Conservation (phyloP, 805 yeast species). For the Kazachstania viticola region DNA sequence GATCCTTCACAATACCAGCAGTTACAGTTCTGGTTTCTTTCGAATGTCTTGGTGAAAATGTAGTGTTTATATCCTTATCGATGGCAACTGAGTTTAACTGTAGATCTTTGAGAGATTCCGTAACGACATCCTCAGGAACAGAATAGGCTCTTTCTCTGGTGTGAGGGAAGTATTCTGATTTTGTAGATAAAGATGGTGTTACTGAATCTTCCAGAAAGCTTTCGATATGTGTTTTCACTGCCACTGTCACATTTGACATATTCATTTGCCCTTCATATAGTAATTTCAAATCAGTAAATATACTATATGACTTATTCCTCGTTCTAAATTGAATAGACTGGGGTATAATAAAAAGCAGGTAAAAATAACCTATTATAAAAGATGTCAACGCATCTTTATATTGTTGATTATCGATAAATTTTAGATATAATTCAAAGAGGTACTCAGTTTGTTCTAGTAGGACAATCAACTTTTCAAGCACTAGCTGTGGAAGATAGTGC, state of each 20-base stretch:
- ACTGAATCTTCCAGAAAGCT: too few species aligned
- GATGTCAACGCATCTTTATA: slow-evolving; percentile 23
- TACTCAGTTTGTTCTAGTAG: slow-evolving; percentile 29
- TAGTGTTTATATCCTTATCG: too few species aligned
- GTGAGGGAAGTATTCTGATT: too few species aligned
- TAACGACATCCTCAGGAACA: too few species aligned
- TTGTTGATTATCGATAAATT: slow-evolving; percentile 9
- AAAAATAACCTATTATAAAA: slow-evolving; percentile 29
- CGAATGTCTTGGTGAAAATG: too few species aligned
- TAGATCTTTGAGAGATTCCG: too few species aligned
- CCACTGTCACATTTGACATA: background rate
- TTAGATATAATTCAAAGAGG: slow-evolving; percentile 26
- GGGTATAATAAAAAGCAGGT: slow-evolving; percentile 29
- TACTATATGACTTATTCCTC: background rate
- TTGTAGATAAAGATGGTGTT: too few species aligned
- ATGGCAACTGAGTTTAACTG: too few species aligned
- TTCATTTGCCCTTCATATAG: background rate
- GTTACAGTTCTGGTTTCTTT: too few species aligned
- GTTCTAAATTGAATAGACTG: slow-evolving; percentile 7
- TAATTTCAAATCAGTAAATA: background rate
- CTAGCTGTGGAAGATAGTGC: slow-evolving; percentile 22
- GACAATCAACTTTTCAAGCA: slow-evolving; percentile 27
- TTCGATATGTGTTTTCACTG: too few species aligned
- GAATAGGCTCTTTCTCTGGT: slow-evolving; percentile 31
- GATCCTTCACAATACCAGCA: background rate